A percentile compares a stretch with the other conserved stretches of the same genome.
phyloP scores from a whole-genome alignment of 2,329 filamentous ascomycete genomes.

The Scedosporium aurantiacum region DNA sequence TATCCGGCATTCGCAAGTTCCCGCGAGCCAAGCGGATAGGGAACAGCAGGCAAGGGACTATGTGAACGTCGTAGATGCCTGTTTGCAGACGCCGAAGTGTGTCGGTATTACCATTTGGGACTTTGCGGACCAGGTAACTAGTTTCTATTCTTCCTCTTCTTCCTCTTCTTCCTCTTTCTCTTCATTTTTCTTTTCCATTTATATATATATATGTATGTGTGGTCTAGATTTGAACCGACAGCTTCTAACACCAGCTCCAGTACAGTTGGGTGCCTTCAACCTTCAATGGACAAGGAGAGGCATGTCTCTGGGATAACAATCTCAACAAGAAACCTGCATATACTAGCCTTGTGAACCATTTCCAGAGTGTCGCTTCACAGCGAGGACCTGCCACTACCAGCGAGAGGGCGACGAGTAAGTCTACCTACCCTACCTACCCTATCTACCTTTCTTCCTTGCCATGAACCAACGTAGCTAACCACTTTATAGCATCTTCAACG shows the following conservation, averaged over 20 bases:
- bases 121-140: constrained; percentile 20
- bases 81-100: constrained; percentile 19
- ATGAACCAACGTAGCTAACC: too few species aligned
- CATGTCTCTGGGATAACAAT: constrained; percentile 13
- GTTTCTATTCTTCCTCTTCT: neutral
- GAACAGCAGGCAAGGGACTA: constrained; percentile 35
- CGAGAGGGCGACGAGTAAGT: neutral
- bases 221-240: neutral
- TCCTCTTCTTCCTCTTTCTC: too few species aligned
- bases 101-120: constrained; percentile 29
- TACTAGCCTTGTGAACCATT: constrained; percentile 1
- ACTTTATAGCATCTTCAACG: neutral
- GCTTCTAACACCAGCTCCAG: neutral
- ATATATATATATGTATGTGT: too few species aligned
- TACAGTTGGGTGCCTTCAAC: constrained; percentile 8
- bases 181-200: too few species aligned
- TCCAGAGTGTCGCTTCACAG: neutral
- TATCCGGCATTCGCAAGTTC: constrained; percentile 32
- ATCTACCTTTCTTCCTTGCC: neutral
- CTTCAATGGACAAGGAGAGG: constrained; percentile 6
- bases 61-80: constrained; percentile 20
- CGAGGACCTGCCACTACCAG: neutral
- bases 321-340: constrained; percentile 14
- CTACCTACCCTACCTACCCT: neutral
- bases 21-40: constrained; percentile 25